Percentiles rank a stretch among this genome's conserved stretches.
Evolutionary conservation across 2,329 filamentous ascomycete genomes (phyloP).

Genomic region (Neoascochyta sp.): DNA sequence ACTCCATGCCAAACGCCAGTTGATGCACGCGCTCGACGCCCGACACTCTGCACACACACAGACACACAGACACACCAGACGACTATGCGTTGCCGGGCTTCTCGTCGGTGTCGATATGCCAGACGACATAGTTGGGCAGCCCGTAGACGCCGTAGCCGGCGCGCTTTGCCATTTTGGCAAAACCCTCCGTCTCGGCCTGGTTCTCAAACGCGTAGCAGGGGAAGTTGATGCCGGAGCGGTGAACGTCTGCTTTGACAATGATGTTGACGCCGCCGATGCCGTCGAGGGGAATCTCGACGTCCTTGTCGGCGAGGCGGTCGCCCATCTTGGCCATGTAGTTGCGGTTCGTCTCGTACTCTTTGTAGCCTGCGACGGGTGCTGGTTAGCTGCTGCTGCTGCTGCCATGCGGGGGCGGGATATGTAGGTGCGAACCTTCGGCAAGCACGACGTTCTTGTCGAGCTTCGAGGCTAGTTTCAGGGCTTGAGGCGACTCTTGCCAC

Average conservation of each 20-base stretch:
- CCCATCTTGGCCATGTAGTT: slow-evolving; percentile 88
- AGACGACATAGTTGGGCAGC: slow-evolving; percentile 95
- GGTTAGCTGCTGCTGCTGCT: too few relatives aligned
- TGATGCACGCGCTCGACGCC: too few relatives aligned
- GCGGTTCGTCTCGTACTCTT: slow-evolving; percentile 85
- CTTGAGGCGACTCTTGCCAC: slow-evolving; percentile 91
- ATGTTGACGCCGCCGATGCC: slow-evolving; percentile 97
- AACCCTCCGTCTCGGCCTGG: slow-evolving; percentile 97
- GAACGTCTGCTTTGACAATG: slow-evolving; percentile 94
- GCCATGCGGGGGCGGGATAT: background rate
- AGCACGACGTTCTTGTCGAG: slow-evolving; percentile 79
- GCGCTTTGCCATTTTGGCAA: slow-evolving; percentile 96
- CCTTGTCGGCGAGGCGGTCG: slow-evolving; percentile 87
- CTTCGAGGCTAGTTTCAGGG: slow-evolving; percentile 65
- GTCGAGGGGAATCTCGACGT: slow-evolving; percentile 87
- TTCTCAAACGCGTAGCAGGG: slow-evolving; percentile 96
- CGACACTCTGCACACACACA: too few relatives aligned
- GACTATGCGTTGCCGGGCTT: slow-evolving; percentile 84
- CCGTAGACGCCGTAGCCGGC: slow-evolving; percentile 91
- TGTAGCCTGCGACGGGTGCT: slow-evolving; percentile 72
- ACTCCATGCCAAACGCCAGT: too few relatives aligned
- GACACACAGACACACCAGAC: too few relatives aligned
- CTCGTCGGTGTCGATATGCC: slow-evolving; percentile 96
- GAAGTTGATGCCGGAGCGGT: slow-evolving; percentile 96
- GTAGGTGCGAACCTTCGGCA: slow-evolving; percentile 67